Base-by-base conservation (phyloP, 345 rosid genomes). In the Mallotus nudiflorus region DNA sequence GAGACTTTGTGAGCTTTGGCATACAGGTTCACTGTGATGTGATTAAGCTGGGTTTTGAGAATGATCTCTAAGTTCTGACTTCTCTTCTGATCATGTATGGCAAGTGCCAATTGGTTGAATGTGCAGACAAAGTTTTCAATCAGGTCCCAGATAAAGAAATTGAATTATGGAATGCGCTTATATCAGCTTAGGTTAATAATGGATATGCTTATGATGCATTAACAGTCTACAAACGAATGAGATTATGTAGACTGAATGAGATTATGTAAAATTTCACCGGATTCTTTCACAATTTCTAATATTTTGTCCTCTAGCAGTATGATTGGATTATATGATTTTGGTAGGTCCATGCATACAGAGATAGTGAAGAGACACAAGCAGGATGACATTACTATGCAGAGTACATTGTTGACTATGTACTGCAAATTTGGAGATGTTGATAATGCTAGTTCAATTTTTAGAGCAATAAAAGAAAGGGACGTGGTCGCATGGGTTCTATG, bases 141-240 rank as follows among this genome's bases (percentile, higher is more conserved):
- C 75, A 74, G 59, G 68, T 81, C 35, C 42, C 48, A 8, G 81
- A 78, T 61, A 87, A 76, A 80, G 75, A 76, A 76, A 77, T 83
- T 81, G 91, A 85, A 68, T 45, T 80, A 49, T 88, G 95, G 96
- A 92, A 90, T 51, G 90, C 91, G 0, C 84, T 90, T 87, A 76
- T 90, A 78, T 87, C 90, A 19, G 87, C 91, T 70, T 90, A 86
- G 73, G 84, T 76, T 31, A 77, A 69, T 35, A 83, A 87, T 71
- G 81, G 79, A 52, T 69, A 16, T 68, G 61, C 75, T 11, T 40
- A 67, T 77, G 77, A 61, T 62, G 94, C 89, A 52, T 75, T 87
- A 59, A 73, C 74, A 59, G 63, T 80, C 65, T 88, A 83, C 73
- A 63, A 60, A 39, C 78, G 57, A 50, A 86, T 90, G 96, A 87